A percentile compares a stretch with the other conserved stretches of the same genome.
phyloP scores from a whole-genome alignment of 177 flowering plant species.

The Vitis hybrid region DNA sequence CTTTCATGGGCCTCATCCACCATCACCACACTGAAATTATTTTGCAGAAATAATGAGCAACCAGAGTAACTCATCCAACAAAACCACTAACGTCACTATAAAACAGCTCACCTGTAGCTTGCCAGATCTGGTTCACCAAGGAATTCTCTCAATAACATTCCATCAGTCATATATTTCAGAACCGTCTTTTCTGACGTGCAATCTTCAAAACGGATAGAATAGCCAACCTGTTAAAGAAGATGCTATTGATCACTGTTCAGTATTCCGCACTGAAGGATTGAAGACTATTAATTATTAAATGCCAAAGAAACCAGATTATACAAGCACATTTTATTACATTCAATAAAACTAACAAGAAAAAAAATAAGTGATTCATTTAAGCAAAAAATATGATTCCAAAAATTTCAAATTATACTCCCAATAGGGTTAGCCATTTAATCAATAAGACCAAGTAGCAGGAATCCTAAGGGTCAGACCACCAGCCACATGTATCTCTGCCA shows the following conservation, averaged over 20 bases:
- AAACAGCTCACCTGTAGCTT: slow-evolving; percentile 67
- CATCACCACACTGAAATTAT: slow-evolving; percentile 77
- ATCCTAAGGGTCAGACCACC: neutral
- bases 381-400: no score
- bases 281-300: neutral
- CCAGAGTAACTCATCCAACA: neutral
- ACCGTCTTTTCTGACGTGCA: slow-evolving; percentile 95
- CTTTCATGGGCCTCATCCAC: slow-evolving; percentile 99
- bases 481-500: neutral
- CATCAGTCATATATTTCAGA: slow-evolving; percentile 98
- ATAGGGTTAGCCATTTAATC: neutral
- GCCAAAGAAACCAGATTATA: neutral
- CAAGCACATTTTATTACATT: no score
- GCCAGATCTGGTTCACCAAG: slow-evolving; percentile 96
- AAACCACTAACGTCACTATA: neutral
- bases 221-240: slow-evolving; percentile 68
- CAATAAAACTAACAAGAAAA: no score
- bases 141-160: slow-evolving; percentile 91
- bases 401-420: no score
- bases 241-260: neutral
- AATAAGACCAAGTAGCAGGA: neutral
- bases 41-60: slow-evolving; percentile 10
- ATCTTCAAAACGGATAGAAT: slow-evolving; percentile 97
- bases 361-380: no score
- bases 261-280: neutral